Evolutionary conservation across 2,329 filamentous ascomycete species (phyloP).

Genomic region (Trichoderma cornu-damae): DNA sequence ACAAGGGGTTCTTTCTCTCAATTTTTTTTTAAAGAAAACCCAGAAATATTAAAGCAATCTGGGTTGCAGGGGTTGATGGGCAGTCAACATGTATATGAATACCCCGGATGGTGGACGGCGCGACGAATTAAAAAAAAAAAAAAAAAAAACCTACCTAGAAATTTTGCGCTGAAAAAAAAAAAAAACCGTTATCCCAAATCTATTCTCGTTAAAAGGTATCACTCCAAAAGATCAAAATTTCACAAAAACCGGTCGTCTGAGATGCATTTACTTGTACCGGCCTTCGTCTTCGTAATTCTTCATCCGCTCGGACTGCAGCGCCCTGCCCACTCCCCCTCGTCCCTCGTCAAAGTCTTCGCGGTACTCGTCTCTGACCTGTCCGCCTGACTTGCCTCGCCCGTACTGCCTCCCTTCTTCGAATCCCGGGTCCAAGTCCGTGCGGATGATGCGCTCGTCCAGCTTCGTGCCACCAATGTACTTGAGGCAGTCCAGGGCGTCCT

Average conservation of each 20-base stretch:
- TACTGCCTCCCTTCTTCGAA: conserved; percentile 97
- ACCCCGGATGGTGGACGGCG: conserved; percentile 20
- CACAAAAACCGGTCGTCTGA: neutral
- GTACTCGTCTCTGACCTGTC: conserved; percentile 96
- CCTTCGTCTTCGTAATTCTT: conserved; percentile 39
- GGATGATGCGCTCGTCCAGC: conserved; percentile 92
- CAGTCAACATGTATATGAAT: conserved; percentile 24
- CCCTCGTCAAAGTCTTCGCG: conserved; percentile 95
- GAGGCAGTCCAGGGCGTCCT: conserved; percentile 95
- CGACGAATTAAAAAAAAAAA: conserved; percentile 4
- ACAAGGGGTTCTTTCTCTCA: no score
- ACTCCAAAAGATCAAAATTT: conserved; percentile 5
- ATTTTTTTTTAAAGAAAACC: no score
- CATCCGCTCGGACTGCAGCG: conserved; percentile 54
- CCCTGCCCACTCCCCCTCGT: conserved; percentile 80
- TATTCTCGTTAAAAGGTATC: neutral
- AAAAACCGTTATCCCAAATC: no score
- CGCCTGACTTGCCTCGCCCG: conserved; percentile 89
- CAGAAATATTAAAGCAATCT: neutral
- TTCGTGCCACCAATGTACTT: conserved; percentile 99
- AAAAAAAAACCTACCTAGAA: no score
- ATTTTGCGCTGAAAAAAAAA: conserved; percentile 9
- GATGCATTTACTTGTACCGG: neutral
- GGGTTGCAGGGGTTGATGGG: neutral
- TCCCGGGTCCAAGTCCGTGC: conserved; percentile 90